Base-by-base conservation (phyloP, 306 rosid genomes). In the Vigna angularis region DNA sequence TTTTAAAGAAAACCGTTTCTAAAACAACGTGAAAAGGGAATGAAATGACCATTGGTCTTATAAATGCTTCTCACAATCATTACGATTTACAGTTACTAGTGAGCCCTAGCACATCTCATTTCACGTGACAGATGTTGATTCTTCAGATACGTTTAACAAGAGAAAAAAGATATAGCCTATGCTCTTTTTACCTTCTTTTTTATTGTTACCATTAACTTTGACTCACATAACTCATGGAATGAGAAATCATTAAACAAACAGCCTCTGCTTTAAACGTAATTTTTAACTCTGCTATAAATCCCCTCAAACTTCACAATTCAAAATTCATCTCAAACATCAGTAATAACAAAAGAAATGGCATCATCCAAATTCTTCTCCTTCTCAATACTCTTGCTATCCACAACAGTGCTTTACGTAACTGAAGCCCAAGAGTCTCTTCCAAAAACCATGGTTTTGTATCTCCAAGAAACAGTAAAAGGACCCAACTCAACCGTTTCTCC, bases 391-490 rank as follows among this genome's bases (percentile, higher is more conserved):
- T 8, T 74, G 44, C 22, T 78, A 45, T 22, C 47, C 42, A 56
- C 57, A 52, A 42, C 58, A 47, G 34, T 57, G 4, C 0, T 52
- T n/a, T 36, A 24, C 15, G 8, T 51, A 32, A 40, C 38, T 1
- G 9, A 28, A 36, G 14, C 68, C 14, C 10, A 74, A 70, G 10
- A 0, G 9, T 6, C 9, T 3, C 3, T 34, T 1, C 84, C 82
- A 66, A 18, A 82, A 36, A 75, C 14, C 34, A 6, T 78, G 4
- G 78, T 84, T 24, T 81, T 81, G 65, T 84, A 34, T 73, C 66
- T 87, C 11, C 84, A 84, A 36, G 90, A 87, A n/a, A 17, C 49
- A 15, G 52, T 75, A 26, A 10, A 0, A 52, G 88, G 86, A 6
- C 52, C 77, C 0, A 78, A 47, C 2, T 75, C 84, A 4, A 87